Base-by-base conservation (phyloP, 768 basidiomycete genomes). In the Sistotremastrum niveocremeum region DNA sequence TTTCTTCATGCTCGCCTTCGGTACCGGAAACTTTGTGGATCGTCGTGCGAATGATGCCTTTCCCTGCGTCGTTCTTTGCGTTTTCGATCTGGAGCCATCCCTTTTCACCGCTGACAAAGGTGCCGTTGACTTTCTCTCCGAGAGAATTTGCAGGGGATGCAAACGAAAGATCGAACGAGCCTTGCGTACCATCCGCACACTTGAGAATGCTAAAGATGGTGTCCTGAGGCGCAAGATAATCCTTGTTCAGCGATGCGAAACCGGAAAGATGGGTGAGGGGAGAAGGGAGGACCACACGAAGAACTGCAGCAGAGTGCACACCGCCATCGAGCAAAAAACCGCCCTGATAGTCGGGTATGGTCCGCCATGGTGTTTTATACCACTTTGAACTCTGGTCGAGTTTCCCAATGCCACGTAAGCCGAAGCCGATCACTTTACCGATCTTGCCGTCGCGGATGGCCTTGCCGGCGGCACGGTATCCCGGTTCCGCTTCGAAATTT, bases 251-350 rank as follows among this genome's bases (percentile, higher is more conserved):
- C 4, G 80, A 75, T 7, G 83, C 71, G 55, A 76, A 73, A 2
- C 74, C 77, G 28, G 80, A 73, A 20, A 93, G 62, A 42, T 72
- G 65, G 5, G 68, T 72, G 49, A 81, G 52, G 8, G 68, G 62
- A 54, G 59, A 57, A 7, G 78, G 70, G 49, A 85, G 73, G 39
- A 80, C 68, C 31, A 72, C 64, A 12, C 82, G 73, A 32, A 86
- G 62, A 4, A 73, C 74, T 1, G 80, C 82, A 8, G 72, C 64
- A 5, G 75, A 79, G 63, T 87, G 85, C 79, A 87, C 85, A 48
- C 84, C 86, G 10, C 81, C 79, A 55, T 89, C 84, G 9, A 87
- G 75, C 65, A 89, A 54, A 65, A 88, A 91, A 33, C 85, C 86
- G 37, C 83, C 83, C 66, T 83, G 81, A 54, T 82, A 81, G 51